Base-by-base conservation (phyloP, 2,329 filamentous ascomycete genomes). In the Pseudocercospora fijiensis region DNA sequence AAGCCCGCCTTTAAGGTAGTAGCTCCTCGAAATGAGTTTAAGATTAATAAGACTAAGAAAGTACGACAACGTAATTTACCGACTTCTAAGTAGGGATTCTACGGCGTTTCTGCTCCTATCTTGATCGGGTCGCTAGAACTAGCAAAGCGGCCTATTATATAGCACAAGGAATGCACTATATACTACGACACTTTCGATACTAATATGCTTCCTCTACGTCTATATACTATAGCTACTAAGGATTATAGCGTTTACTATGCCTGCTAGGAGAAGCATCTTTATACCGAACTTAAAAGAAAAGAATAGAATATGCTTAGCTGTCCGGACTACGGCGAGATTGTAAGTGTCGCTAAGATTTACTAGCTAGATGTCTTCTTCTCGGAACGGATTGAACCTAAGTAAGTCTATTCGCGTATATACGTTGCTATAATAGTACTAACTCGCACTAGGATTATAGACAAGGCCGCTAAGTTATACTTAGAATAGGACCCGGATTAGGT, bases 231-330 rank as follows among this genome's bases (percentile, higher is more conserved):
- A 9, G 43, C 59, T 18, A 27, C 16, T 10, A 7, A 30, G 1
- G 49, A 57, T 7, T 43, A 58, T 28, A 24, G 11, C 4, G 37
- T 58, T 6, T 65, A 59, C 41, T 62, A 33, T 18, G n/a, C 2
- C 0, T 65, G 63, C 24, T 65, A 49, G 59, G 62, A 53, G 2
- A 33, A 7, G 18, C 56, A 62, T 10, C 28, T 65, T 11, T 13
- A 47, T 8, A 18, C 60, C 5, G 37, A 65, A 51, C 27, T 65
- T 2, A 28, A 60, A 6, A 11, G 24, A 4, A 65, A 65, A n/a
- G 58, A 53, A 16, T 62, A 55, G 63, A 51, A 65, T n/a, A 45
- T 52, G 22, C 20, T 65, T 1, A 26, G 55, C 10, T 65, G 60
- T 30, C 30, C 60, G 2, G 59, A 65, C 4, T 62, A 59, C 11